Base-by-base conservation (phyloP, 805 yeast species). In the Pachysolen tannophilus region DNA sequence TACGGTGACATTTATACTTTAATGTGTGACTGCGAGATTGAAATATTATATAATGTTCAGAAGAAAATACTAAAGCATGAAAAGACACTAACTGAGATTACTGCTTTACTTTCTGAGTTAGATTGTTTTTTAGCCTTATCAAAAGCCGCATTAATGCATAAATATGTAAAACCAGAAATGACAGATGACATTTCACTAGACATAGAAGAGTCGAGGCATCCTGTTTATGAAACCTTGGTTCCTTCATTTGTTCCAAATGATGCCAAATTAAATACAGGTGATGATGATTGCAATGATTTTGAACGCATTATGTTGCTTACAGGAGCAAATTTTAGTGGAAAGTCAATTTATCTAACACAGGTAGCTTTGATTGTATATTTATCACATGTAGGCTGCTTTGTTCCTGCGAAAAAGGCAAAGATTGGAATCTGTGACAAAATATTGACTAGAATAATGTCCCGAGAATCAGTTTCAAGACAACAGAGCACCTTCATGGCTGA, bases 401-500 rank as follows among this genome's bases (percentile, higher is more conserved):
- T 75, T 2, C 80, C 80, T 3, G 77, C 75, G 0, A 44, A 48
- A 2, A 47, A 42, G 10, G 76, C 75, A 2, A 55, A 42, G 17
- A 47, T 75, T 15, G 72, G 76, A 1, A 40, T 72, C 2, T 68
- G 67, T 1, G 75, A 72, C 44, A 63, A 61, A 35, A 53, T 71
- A 2, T 49, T 69, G 24, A 63, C 78, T 0, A 56, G 76, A 33
- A 61, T 72, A 2, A 55, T 51, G 13, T 58, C 69, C 0, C 48
- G 57, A 27, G 75, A 69, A 39, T 52, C 63, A 3, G 40, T 66
- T 0, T 50, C 58, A 2, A 67, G 44, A 47, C 60, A 38, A 30
- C 67, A 51, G 39, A 71, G 78, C 34, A 62, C 78, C 0, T 75
- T 75, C 39, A 60, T 67, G 51, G 57, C 63, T n/a, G 80, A 74